Evolutionary conservation across 768 basidiomycete species (phyloP).

Genomic region (Serendipita vermifera): DNA sequence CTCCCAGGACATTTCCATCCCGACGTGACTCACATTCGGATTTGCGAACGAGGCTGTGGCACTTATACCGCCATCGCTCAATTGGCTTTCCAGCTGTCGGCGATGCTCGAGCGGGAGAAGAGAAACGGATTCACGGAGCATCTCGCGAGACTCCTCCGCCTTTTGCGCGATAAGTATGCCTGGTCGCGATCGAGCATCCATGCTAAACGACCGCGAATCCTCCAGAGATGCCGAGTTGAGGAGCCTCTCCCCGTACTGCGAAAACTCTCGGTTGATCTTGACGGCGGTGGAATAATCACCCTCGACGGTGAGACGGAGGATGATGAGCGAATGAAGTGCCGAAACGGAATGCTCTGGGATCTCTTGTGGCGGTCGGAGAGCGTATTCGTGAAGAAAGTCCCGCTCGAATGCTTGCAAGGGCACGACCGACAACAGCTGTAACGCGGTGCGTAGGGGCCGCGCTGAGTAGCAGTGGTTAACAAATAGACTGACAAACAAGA

Average conservation of each 20-base stretch:
- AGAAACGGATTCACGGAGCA: background rate
- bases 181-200: background rate
- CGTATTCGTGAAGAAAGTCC: background rate
- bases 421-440: background rate
- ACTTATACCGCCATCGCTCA: background rate
- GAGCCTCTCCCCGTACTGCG: background rate
- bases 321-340: background rate
- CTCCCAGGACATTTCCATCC: conserved; percentile 8
- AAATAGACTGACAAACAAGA: background rate
- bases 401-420: background rate
- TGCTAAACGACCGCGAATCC: no score
- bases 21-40: background rate
- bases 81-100: background rate
- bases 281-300: conserved; percentile 4
- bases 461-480: background rate
- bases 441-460: background rate
- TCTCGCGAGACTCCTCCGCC: background rate
- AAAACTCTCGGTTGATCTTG: background rate
- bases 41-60: background rate
- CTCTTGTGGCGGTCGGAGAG: background rate
- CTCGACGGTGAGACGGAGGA: background rate
- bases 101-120: background rate
- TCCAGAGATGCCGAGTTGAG: background rate
- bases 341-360: background rate
- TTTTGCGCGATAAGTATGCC: background rate